Evolutionary conservation across 192 early-diverging fungal genomes (phyloP), one percentile per base, ranked within the genome.

Genomic region (Coemansia guatemalensis): DNA sequence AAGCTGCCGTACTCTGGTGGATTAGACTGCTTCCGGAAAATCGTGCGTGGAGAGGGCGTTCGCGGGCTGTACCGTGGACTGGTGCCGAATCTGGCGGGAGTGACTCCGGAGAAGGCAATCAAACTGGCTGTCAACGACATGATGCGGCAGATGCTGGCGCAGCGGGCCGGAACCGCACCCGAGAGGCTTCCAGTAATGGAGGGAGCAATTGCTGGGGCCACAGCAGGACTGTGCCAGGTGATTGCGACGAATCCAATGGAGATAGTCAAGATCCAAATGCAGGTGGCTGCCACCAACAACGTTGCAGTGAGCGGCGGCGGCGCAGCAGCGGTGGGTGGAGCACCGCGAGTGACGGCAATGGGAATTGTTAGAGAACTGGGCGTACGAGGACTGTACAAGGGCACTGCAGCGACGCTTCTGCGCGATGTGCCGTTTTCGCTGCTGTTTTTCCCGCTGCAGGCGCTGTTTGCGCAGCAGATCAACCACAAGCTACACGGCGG

Each of bases 81-180:
- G 88, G 84, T 88, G 20, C 87, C 95, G 18, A 95, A 95, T 23
- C 74, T 99, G 30, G 83, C 90, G 25, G 94, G 94, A 39, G 90
- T 96, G 53, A 99, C 97, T 26, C 94, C 97, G 30, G 94, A 96
- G 83, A 95, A 94, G 82, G 94, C 95, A 24, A 86, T 95, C 75
- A 79, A 82, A 65, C 72, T 82, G 39, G 67, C 84, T 7, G 75
- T 82, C 53, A 73, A 70, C 62, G 76, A 74, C 49, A 83, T 87
- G 26, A 83, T 88, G 68, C 78, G 82, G 35, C 89, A 86, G 35
- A 92, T 93, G 74, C 91, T 90, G 85, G 90, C 75, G 25, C 41
- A 71, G 24, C 59, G 65, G n/a, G 53, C 60, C 4, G 76, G 80
- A 27, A 72, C 71, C 17, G 60, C 62, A 17, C 58, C 69, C 17